A percentile compares a stretch with the other conserved stretches of the same genome.
phyloP scores from a whole-genome alignment of 352 stramenopile genomes.

The Salisapilia sapeloensis region DNA sequence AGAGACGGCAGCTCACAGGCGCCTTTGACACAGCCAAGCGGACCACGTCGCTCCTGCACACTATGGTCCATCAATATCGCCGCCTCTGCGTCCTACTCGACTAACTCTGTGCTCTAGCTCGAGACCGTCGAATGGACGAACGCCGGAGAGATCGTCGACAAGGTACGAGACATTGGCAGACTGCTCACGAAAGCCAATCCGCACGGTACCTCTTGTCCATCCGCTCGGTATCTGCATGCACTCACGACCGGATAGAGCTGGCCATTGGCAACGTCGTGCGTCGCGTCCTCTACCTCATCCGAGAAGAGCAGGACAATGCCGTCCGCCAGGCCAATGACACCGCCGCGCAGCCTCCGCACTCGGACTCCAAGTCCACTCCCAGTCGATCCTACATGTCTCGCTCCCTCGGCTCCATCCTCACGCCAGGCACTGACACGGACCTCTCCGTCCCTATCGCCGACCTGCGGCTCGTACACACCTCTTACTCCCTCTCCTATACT shows the following conservation, averaged over 20 bases:
- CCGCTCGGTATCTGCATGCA: background rate
- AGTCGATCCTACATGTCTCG: conserved; percentile 42
- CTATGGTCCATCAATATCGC: conserved; percentile 28
- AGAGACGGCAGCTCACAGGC: conserved; percentile 57
- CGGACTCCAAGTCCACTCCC: conserved; percentile 5
- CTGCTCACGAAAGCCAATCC: conserved; percentile 73
- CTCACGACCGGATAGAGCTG: conserved; percentile 21
- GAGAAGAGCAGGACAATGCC: conserved; percentile 69
- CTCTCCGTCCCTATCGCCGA: conserved; percentile 69
- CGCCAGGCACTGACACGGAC: conserved; percentile 62
- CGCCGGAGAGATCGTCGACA: conserved; percentile 68
- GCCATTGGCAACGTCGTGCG: conserved; percentile 82
- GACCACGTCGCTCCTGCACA: conserved; percentile 50
- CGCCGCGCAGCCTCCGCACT: conserved; percentile 3
- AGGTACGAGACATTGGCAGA: conserved; percentile 58
- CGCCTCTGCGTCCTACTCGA: background rate
- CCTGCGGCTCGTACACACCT: conserved; percentile 40
- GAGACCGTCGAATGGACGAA: conserved; percentile 68
- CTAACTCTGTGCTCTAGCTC: conserved; percentile 14
- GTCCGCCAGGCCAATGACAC: conserved; percentile 8
- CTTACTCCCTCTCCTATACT: background rate
- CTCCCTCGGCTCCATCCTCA: conserved; percentile 68
- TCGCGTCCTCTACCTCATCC: conserved; percentile 80
- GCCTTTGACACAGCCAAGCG: conserved; percentile 72
- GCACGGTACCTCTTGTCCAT: conserved; percentile 14